Evolutionary conservation across 2,329 filamentous ascomycete genomes (phyloP).

Genomic region (Trichoderma hamatum): DNA sequence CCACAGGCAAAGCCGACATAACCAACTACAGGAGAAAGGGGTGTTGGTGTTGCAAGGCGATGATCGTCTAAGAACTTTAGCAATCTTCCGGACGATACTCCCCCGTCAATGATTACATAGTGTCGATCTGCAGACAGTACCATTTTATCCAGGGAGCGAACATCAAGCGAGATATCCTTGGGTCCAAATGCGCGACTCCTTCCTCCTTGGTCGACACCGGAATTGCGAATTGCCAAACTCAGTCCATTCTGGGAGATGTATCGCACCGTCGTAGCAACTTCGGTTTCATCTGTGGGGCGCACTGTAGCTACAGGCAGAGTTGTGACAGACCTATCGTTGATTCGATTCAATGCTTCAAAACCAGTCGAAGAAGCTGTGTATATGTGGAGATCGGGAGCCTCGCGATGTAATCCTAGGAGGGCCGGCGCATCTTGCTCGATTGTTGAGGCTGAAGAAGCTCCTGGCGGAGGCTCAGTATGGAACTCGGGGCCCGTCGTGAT

Average conservation of each 20-base stretch:
- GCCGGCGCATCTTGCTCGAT: slow-evolving; percentile 12
- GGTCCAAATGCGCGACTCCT: slow-evolving; percentile 22
- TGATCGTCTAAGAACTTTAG: slow-evolving; percentile 23
- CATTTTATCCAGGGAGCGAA: slow-evolving; percentile 23
- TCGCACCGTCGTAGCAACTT: slow-evolving; percentile 11
- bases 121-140: slow-evolving; percentile 18
- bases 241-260: not conserved
- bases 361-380: not conserved
- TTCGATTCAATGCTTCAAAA: not conserved
- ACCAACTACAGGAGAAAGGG: slow-evolving; percentile 32
- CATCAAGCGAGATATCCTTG: slow-evolving; percentile 25
- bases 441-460: not conserved
- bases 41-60: slow-evolving; percentile 26
- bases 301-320: slow-evolving; percentile 14
- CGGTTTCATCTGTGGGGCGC: not conserved
- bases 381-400: not conserved
- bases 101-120: slow-evolving; percentile 22
- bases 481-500: slow-evolving; percentile 1
- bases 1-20: slow-evolving; percentile 42
- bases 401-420: not conserved
- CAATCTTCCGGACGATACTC: slow-evolving; percentile 16
- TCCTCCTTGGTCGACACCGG: slow-evolving; percentile 28
- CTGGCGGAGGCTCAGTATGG: not conserved
- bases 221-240: slow-evolving; percentile 21
- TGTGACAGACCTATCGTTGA: not conserved